phyloP scores from a whole-genome alignment of 75 land plant species.

The Pinus albicaulis region DNA sequence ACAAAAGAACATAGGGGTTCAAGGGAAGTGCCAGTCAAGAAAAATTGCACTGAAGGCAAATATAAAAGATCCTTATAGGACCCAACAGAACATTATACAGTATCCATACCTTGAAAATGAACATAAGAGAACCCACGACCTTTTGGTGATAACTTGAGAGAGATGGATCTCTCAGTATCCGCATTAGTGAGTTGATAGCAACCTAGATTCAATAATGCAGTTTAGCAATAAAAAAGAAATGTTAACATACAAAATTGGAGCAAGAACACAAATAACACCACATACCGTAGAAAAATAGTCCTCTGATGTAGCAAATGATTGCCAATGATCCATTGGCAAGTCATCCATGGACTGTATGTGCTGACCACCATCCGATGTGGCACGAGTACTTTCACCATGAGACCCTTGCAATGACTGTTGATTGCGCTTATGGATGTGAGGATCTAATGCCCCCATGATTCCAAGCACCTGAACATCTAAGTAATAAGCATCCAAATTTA shows the following conservation, averaged over 20 bases:
- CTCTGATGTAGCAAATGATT: slow-evolving; percentile 89
- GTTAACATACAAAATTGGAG: not conserved
- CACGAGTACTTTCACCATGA: slow-evolving; percentile 73
- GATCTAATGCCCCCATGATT: slow-evolving; percentile 95
- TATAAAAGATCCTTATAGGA: not conserved
- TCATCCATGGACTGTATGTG: slow-evolving; percentile 86
- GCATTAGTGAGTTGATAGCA: slow-evolving; percentile 94
- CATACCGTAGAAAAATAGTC: slow-evolving; percentile 93
- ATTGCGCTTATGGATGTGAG: slow-evolving; percentile 87
- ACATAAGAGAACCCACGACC: slow-evolving; percentile 95
- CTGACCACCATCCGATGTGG: slow-evolving; percentile 70
- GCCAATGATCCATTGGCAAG: slow-evolving; percentile 75
- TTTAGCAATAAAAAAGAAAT: not conserved
- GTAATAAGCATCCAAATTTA: not conserved
- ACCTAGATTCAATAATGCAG: slow-evolving; percentile 47
- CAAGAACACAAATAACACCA: not conserved
- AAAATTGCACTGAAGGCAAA: not conserved
- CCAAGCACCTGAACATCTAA: slow-evolving; percentile 70
- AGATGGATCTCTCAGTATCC: slow-evolving; percentile 92
- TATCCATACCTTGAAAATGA: slow-evolving; percentile 84
- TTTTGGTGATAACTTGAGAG: slow-evolving; percentile 92
- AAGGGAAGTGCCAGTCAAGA: not conserved
- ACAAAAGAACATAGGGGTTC: not conserved
- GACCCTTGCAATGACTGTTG: slow-evolving; percentile 67
- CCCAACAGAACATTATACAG: not conserved